Evolutionary conservation across 192 early-diverging fungal species (phyloP).

Genomic region (Dissophora ornata): DNA sequence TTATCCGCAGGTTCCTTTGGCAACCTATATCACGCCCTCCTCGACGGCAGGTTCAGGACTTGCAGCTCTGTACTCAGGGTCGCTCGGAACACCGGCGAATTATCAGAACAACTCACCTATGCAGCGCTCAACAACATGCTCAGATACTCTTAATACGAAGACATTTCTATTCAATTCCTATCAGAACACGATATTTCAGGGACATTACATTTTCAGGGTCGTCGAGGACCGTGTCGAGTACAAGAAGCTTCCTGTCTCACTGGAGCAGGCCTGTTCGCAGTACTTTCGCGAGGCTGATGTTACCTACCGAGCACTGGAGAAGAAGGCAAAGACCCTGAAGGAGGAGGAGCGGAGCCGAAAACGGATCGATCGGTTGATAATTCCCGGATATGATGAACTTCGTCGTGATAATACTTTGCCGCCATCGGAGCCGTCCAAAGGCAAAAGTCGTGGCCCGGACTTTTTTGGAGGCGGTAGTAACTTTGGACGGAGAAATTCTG

Average conservation of each 20-base stretch:
- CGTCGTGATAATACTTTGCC: not conserved
- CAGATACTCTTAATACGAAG: constrained; percentile 10
- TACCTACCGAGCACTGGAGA: constrained; percentile 31
- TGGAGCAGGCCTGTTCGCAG: constrained; percentile 25
- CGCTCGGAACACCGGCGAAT: not conserved
- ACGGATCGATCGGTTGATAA: not conserved
- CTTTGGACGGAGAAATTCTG: not conserved
- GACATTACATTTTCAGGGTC: constrained; percentile 45
- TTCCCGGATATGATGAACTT: not conserved
- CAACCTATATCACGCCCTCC: constrained; percentile 3
- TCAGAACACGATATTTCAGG: constrained; percentile 20
- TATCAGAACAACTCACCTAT: not conserved
- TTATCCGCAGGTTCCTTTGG: not conserved
- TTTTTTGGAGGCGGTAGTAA: not conserved
- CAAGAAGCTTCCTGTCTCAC: constrained; percentile 10
- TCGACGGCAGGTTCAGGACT: constrained; percentile 11
- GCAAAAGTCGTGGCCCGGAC: too few species aligned
- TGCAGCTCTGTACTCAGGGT: not conserved
- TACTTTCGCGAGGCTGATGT: constrained; percentile 33
- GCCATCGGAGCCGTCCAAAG: too few species aligned
- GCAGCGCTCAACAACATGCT: not conserved
- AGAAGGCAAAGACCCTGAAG: constrained; percentile 16
- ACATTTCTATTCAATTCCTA: constrained; percentile 36
- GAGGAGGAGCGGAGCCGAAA: constrained; percentile 19
- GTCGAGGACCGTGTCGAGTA: constrained; percentile 34